A percentile compares a stretch with the other conserved stretches of the same genome.
phyloP scores from a whole-genome alignment of 176 grass and related monocot genomes.

The Oryza glaberrima region DNA sequence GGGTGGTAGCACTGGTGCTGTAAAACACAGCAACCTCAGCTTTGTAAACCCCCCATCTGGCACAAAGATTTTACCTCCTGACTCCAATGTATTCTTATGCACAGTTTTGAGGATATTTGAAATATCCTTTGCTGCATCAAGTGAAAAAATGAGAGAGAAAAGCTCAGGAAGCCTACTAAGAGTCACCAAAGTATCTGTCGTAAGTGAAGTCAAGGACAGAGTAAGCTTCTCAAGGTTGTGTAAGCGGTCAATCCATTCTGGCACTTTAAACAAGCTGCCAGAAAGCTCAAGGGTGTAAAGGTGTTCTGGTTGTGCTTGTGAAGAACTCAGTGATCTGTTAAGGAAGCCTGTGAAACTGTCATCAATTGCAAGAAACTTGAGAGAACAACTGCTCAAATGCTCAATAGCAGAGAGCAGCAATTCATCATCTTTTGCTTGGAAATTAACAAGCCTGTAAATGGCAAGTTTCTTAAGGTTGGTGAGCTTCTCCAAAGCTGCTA shows the following conservation, averaged over 20 bases:
- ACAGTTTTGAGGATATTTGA: background rate
- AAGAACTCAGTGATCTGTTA: background rate
- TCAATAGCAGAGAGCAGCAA: constrained; percentile 38
- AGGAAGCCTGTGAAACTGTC: constrained; percentile 37
- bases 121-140: too few species aligned
- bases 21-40: constrained; percentile 20
- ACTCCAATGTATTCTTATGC: background rate
- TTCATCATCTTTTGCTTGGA: accelerated
- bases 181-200: too few species aligned
- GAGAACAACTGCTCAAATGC: constrained; percentile 37
- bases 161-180: too few species aligned
- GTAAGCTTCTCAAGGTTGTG: constrained; percentile 38
- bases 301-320: background rate
- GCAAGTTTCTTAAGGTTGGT: constrained; percentile 39
- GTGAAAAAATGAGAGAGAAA: too few species aligned
- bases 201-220: background rate
- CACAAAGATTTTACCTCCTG: constrained; percentile 9
- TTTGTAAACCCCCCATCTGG: background rate
- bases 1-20: background rate
- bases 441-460: background rate
- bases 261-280: background rate
- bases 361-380: constrained; percentile 31
- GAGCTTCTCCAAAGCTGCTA: constrained; percentile 7
- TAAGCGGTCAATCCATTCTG: background rate
- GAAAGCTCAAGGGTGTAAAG: constrained; percentile 17